Percentiles rank a stretch among this genome's conserved stretches.
Conservation (phyloP, 2,329 filamentous ascomycete species). For the Colletotrichum higginsianum region DNA sequence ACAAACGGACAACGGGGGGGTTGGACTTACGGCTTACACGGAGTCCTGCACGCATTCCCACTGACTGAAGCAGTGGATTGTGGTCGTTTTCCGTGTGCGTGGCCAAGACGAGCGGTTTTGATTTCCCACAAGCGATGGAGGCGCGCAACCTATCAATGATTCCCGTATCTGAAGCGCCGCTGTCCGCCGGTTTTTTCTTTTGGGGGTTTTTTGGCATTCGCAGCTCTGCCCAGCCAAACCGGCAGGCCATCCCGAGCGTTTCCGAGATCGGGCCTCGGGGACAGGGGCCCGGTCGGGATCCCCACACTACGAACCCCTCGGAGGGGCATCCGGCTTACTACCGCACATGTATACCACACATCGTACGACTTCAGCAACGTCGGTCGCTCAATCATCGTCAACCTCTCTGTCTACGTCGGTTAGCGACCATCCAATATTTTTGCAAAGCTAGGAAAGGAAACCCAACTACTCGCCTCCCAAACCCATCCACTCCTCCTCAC, state of each 20-base stretch:
- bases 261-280: constrained; percentile 39
- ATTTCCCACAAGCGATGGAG: background rate
- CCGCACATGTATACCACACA: background rate
- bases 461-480: too few relatives aligned
- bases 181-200: too few relatives aligned
- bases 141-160: background rate
- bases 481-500: constrained; percentile 33
- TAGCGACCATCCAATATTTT: background rate
- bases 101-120: background rate
- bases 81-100: too few relatives aligned
- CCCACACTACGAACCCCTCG: constrained; percentile 20
- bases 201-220: background rate
- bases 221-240: background rate
- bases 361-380: background rate
- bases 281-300: constrained; percentile 34
- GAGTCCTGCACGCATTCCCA: too few relatives aligned
- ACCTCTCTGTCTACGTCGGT: too few relatives aligned
- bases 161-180: background rate
- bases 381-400: background rate
- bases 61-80: too few relatives aligned
- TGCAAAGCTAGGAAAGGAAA: background rate
- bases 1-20: too few relatives aligned
- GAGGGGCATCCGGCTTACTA: constrained; percentile 20
- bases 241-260: constrained; percentile 27
- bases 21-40: background rate